Percentiles rank a stretch among this genome's conserved stretches.
phyloP scores from a whole-genome alignment of 176 grass and related monocot genomes.

The Oryza meridionalis region DNA sequence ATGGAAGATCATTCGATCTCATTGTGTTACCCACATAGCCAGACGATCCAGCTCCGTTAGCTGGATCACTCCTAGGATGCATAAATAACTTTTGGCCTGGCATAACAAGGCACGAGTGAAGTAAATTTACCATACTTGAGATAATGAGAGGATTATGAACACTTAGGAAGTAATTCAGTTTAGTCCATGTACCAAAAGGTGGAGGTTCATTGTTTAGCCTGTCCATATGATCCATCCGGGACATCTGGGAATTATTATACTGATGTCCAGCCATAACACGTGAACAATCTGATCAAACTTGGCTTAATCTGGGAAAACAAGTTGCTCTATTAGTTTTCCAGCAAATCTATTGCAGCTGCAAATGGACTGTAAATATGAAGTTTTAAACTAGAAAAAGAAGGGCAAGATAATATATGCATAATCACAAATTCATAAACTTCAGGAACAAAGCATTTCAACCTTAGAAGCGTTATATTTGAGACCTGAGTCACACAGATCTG shows the following conservation, averaged over 20 bases:
- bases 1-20: conserved; percentile 45
- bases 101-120: conserved; percentile 24
- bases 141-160: conserved; percentile 15
- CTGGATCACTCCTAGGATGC: conserved; percentile 49
- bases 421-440: conserved; percentile 2
- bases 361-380: neutral
- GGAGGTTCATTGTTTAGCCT: conserved; percentile 42
- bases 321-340: conserved; percentile 33
- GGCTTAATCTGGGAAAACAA: conserved; percentile 35
- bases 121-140: conserved; percentile 22
- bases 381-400: neutral
- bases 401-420: neutral
- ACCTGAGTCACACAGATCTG: conserved; percentile 22
- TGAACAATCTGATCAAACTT: conserved; percentile 32
- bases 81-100: conserved; percentile 56
- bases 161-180: neutral
- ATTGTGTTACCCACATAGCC: conserved; percentile 32
- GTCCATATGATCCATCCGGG: conserved; percentile 51
- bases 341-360: conserved; percentile 19
- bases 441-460: conserved; percentile 29
- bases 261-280: conserved; percentile 53
- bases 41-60: conserved; percentile 33
- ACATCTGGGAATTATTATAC: conserved; percentile 45
- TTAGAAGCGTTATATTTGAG: conserved; percentile 23
- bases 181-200: conserved; percentile 49